Percentiles rank a stretch among this genome's conserved stretches.
phyloP scores from a whole-genome alignment of 78 protist species.

The Dictyostelium citrinum region DNA sequence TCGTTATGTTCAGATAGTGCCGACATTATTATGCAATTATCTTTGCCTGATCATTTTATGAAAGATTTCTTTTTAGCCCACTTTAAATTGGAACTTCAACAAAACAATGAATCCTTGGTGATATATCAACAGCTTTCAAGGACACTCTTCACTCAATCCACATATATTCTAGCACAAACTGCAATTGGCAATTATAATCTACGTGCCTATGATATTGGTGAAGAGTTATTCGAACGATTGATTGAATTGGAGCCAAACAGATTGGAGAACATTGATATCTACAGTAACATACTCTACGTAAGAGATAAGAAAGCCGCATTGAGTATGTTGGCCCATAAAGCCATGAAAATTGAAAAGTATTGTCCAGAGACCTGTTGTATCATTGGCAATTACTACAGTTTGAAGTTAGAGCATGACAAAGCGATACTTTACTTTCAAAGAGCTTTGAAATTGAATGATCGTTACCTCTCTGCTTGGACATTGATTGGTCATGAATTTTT shows the following conservation, averaged over 20 bases:
- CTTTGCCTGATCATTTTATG: constrained; percentile 65
- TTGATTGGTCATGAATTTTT: constrained; percentile 97
- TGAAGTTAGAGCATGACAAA: constrained; percentile 89
- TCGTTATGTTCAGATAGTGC: constrained; percentile 28
- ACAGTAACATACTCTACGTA: constrained; percentile 95
- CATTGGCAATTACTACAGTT: constrained; percentile 93
- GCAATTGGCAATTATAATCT: constrained; percentile 84
- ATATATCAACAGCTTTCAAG: constrained; percentile 56
- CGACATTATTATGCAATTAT: constrained; percentile 6
- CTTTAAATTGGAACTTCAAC: constrained; percentile 55
- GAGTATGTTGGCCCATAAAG: constrained; percentile 82
- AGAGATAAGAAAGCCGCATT: constrained; percentile 65
- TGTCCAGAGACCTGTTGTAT: constrained; percentile 96
- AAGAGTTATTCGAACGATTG: constrained; percentile 72
- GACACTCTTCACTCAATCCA: constrained; percentile 43
- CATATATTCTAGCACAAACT: constrained; percentile 76
- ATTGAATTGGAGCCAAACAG: constrained; percentile 84
- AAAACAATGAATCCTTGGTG: constrained; percentile 35
- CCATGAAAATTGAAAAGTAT: constrained; percentile 82
- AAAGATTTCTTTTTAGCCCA: constrained; percentile 87
- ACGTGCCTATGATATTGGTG: constrained; percentile 78
- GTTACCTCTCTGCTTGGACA: constrained; percentile 94
- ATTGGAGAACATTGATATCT: constrained; percentile 90
- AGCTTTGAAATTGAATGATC: constrained; percentile 83
- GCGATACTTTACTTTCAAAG: constrained; percentile 96